Evolutionary conservation across 148 eudicot species (phyloP).

Genomic region (Fagopyrum tataricum): DNA sequence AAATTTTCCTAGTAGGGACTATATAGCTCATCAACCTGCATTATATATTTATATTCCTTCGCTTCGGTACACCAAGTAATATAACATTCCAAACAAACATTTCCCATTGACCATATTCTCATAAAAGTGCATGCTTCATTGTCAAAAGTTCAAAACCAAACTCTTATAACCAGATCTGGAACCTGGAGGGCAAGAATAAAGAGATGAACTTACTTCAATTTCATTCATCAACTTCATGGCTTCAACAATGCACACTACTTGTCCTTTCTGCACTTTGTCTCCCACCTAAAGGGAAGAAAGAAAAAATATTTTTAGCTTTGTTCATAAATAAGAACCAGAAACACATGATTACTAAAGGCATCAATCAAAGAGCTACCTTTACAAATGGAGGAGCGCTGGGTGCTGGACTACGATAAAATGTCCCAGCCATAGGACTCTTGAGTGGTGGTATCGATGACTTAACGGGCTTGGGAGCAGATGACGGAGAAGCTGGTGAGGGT

Average conservation of each 20-base stretch:
- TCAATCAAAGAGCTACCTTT: conserved; percentile 32
- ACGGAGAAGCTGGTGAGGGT: conserved; percentile 9
- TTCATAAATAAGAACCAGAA: no score
- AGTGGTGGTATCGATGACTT: conserved; percentile 56
- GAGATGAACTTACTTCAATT: conserved; percentile 43
- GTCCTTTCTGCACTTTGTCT: conserved; percentile 74
- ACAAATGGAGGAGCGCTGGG: conserved; percentile 79
- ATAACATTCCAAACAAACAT: background rate
- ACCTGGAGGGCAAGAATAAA: background rate
- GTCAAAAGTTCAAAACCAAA: conserved; percentile 46
- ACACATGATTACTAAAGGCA: background rate
- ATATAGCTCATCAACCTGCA: background rate
- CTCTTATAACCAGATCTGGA: background rate
- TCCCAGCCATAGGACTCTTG: conserved; percentile 79
- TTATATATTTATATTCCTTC: no score
- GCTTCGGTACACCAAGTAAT: background rate
- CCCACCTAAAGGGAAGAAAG: conserved; percentile 37
- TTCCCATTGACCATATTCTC: background rate
- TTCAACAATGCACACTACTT: conserved; percentile 67
- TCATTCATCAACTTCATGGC: conserved; percentile 92
- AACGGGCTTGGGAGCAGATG: conserved; percentile 33
- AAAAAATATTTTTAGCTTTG: no score
- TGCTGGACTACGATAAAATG: conserved; percentile 67
- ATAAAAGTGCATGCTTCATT: conserved; percentile 41
- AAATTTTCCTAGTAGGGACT: background rate